Percentiles rank a stretch among this genome's conserved stretches.
Conservation (phyloP, 805 yeast genomes). For the Metschnikowia baotianmanensis region DNA sequence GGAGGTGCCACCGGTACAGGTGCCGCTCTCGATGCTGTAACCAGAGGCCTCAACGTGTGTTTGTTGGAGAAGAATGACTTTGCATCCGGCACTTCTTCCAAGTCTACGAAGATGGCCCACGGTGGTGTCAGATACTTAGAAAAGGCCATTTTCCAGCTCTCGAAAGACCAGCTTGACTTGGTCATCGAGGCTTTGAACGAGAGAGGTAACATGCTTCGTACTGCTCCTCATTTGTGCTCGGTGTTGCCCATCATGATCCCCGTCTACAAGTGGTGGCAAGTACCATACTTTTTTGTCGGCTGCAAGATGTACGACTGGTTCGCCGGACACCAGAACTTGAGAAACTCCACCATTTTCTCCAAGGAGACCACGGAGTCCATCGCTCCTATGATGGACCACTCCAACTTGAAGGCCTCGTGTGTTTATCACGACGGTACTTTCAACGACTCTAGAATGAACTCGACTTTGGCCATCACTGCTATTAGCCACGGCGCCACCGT, state of each 20-base stretch:
- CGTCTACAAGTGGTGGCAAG: slow-evolving; percentile 94
- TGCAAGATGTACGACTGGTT: slow-evolving; percentile 89
- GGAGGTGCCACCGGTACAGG: slow-evolving; percentile 98
- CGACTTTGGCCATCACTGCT: slow-evolving; percentile 83
- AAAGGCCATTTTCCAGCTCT: slow-evolving; percentile 89
- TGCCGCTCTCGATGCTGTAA: slow-evolving; percentile 84
- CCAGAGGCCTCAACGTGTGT: slow-evolving; percentile 88
- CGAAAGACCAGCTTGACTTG: slow-evolving; percentile 83
- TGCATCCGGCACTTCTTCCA: slow-evolving; percentile 90
- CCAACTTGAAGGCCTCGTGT: slow-evolving; percentile 80
- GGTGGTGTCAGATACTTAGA: slow-evolving; percentile 96
- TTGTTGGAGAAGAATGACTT: slow-evolving; percentile 85
- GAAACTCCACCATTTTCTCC: slow-evolving; percentile 70
- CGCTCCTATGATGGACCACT: slow-evolving; percentile 83
- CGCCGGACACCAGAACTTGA: slow-evolving; percentile 85
- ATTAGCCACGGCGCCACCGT: slow-evolving; percentile 85
- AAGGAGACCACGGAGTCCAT: slow-evolving; percentile 63
- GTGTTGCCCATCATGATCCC: slow-evolving; percentile 93
- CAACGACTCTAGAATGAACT: slow-evolving; percentile 88
- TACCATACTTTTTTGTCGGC: slow-evolving; percentile 90
- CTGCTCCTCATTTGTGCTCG: slow-evolving; percentile 88
- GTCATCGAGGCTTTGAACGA: slow-evolving; percentile 89
- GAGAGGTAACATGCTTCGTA: slow-evolving; percentile 78
- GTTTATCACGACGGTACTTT: slow-evolving; percentile 95
- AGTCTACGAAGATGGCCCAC: slow-evolving; percentile 94